Percentiles rank a stretch among this genome's conserved stretches.
Conservation (phyloP, 1,284 basidiomycete species). For the Boletus smithii region DNA sequence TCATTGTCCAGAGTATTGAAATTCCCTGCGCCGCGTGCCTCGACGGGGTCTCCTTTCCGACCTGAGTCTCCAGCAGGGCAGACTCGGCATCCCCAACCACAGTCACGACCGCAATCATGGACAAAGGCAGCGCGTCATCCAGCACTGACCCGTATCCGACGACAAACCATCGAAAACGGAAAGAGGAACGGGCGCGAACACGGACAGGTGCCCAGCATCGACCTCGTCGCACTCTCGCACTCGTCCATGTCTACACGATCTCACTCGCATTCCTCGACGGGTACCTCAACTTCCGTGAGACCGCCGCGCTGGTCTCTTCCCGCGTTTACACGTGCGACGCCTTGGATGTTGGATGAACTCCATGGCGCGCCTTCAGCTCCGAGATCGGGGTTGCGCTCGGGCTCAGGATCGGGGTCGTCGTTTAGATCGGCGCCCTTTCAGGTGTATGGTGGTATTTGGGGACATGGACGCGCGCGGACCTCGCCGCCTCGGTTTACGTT, state of each 20-base stretch:
- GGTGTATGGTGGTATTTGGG: too few relatives aligned
- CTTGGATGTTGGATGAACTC: slow-evolving; percentile 5
- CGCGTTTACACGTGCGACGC: background rate
- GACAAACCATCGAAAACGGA: slow-evolving; percentile 14
- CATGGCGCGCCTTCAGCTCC: too few relatives aligned
- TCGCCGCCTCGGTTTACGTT: slow-evolving; percentile 3
- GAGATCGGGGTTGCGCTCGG: too few relatives aligned
- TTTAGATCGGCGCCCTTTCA: slow-evolving; percentile 4
- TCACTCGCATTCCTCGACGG: slow-evolving; percentile 14
- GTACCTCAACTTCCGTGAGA: background rate
- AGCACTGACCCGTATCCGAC: slow-evolving; percentile 12
- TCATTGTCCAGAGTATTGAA: background rate
- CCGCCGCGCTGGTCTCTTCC: slow-evolving; percentile 22
- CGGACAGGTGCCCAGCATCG: slow-evolving; percentile 21
- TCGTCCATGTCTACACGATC: slow-evolving; percentile 19
- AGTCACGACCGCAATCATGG: background rate
- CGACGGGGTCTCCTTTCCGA: slow-evolving; percentile 25
- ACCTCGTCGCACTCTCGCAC: slow-evolving; percentile 19
- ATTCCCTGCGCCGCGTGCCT: slow-evolving; percentile 21
- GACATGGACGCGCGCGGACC: background rate
- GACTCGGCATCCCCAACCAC: background rate
- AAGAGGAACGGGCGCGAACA: background rate
- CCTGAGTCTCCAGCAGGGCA: background rate
- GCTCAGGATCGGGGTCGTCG: background rate
- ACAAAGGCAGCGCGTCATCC: slow-evolving; percentile 13